Conservation (phyloP, 1,284 basidiomycete genomes). For the Marasmius fiardii region DNA sequence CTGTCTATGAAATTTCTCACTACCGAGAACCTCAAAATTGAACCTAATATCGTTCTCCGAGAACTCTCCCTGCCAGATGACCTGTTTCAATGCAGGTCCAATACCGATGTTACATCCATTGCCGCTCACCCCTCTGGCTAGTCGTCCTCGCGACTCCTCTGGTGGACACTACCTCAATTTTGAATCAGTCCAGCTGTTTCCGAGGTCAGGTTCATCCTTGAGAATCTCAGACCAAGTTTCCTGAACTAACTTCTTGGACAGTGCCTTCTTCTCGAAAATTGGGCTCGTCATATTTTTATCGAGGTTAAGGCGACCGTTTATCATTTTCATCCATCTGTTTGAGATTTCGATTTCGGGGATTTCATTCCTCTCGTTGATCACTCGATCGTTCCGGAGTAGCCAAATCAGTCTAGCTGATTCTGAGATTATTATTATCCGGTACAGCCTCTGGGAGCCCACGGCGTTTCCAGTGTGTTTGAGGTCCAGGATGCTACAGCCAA, state of each 20-base stretch:
- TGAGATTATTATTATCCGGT: slow-evolving; percentile 15
- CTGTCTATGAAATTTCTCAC: too few relatives aligned
- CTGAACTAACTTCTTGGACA: slow-evolving; percentile 9
- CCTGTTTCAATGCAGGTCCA: too few relatives aligned
- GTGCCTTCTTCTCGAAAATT: slow-evolving; percentile 15
- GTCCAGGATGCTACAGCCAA: not conserved
- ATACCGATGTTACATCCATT: too few relatives aligned
- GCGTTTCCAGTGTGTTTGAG: not conserved
- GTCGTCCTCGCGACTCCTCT: too few relatives aligned
- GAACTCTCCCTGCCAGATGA: too few relatives aligned
- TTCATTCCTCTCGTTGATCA: slow-evolving; percentile 10
- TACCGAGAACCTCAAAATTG: too few relatives aligned
- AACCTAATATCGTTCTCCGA: too few relatives aligned
- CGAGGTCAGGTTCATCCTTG: too few relatives aligned
- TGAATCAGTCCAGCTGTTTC: too few relatives aligned
- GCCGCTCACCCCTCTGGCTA: too few relatives aligned
- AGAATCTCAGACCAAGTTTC: slow-evolving; percentile 18
- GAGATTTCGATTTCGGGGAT: not conserved
- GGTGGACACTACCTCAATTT: too few relatives aligned
- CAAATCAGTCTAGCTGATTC: slow-evolving; percentile 21
- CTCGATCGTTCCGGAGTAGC: slow-evolving; percentile 16
- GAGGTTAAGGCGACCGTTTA: slow-evolving; percentile 12
- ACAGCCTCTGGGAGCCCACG: slow-evolving; percentile 10
- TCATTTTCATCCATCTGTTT: not conserved
- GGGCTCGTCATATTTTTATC: slow-evolving; percentile 16